phyloP scores from a whole-genome alignment of 345 rosid genomes.

The Conringia planisiliqua region DNA sequence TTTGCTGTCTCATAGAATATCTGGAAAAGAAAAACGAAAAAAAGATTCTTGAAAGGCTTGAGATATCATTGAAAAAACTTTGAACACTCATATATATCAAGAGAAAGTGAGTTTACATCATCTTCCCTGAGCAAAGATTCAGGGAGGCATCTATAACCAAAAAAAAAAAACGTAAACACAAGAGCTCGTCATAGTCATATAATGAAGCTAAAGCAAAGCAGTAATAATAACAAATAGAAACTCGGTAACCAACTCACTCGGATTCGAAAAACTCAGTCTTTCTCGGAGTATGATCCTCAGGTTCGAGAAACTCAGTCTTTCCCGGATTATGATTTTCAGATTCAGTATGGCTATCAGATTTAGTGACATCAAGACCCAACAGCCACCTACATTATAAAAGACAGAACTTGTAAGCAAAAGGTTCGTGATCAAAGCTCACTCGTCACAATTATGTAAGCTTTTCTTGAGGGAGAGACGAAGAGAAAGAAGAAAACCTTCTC shows the following conservation, averaged over 20 bases:
- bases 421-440: background rate
- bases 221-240: background rate
- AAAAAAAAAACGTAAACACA: background rate
- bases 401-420: background rate
- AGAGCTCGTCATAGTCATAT: background rate
- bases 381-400: conserved; percentile 54
- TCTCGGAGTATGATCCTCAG: conserved; percentile 30
- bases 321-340: conserved; percentile 30
- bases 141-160: conserved; percentile 47
- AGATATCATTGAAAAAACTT: background rate
- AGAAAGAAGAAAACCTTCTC: conserved; percentile 47
- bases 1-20: conserved; percentile 58
- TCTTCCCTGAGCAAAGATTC: conserved; percentile 80
- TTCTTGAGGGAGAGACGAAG: background rate
- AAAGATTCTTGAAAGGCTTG: background rate
- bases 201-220: background rate
- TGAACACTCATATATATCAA: background rate
- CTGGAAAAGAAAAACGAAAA: conserved; percentile 33
- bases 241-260: conserved; percentile 36
- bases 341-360: conserved; percentile 32
- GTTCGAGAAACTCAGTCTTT: conserved; percentile 43
- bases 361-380: conserved; percentile 49
- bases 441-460: background rate
- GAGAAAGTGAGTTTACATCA: conserved; percentile 52
- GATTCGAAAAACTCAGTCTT: conserved; percentile 41